Base-by-base conservation (phyloP, 2,329 filamentous ascomycete genomes). In the Westerdykella aurantiaca region DNA sequence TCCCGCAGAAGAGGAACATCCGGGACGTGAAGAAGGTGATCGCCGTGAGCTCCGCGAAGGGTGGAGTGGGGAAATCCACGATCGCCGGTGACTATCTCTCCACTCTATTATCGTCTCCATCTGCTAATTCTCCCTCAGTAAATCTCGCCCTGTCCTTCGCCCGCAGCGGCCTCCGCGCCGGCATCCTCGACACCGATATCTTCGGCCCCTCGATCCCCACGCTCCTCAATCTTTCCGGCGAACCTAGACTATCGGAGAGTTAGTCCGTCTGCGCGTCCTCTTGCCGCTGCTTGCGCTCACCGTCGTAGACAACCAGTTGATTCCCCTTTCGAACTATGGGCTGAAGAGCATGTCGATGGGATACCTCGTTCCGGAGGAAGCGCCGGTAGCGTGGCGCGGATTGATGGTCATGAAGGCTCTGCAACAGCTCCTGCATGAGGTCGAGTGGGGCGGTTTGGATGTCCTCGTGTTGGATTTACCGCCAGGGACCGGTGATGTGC, bases 301-400 rank as follows among this genome's bases (percentile, higher is more conserved):
- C 18, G 10, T 10, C 14, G 21, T 49, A 87, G 81, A 85, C 55
- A 89, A 90, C 58, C 83, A 89, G 57, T 77, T 98, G 3, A 61
- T 97, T 1, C 93, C 93, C 0, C 71, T 98, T 18, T 89, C 86
- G 17, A 95, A 95, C 63, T 97, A 97, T 72, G 93, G 93, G 34
- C 79, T 98, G 44, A 94, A 94, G 69, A 94, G 89, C 43, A 98
- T 98, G 93, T 96, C 90, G 0, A 97, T 98, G 87, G 93, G 93
- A 39, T 97, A 95, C 53, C 77, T 98, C 1, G 82, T 95, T 1
- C 80, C 80, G 16, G 83, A 88, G 52, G 78, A 82, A 10, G 85
- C 87, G 5, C 88, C 90, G 0, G 85, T 98, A 13, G 90, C 93
- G 25, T 98, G 93, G 93, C 82, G 93, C 41, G 93, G 93, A 0